Conservation (phyloP, 2,329 filamentous ascomycete genomes). For the Neonectria neomacrospora region DNA sequence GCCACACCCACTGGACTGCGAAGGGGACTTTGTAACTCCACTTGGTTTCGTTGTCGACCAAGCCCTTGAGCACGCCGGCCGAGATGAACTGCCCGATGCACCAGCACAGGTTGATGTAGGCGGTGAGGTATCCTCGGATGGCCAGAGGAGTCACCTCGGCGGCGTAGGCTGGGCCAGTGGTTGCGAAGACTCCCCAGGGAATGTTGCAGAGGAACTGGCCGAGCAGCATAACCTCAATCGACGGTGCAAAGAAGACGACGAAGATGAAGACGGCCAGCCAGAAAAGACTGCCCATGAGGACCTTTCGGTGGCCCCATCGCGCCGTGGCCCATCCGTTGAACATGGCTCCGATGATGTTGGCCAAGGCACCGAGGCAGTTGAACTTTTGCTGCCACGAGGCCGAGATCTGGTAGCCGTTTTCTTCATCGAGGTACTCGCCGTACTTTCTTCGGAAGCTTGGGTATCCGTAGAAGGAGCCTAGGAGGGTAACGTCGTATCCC, state of each 20-base stretch:
- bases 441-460: slow-evolving; percentile 54
- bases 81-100: slow-evolving; percentile 57
- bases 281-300: slow-evolving; percentile 56
- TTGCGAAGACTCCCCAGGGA: slow-evolving; percentile 60
- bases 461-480: slow-evolving; percentile 60
- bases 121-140: slow-evolving; percentile 56
- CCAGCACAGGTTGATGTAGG: slow-evolving; percentile 59
- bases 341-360: slow-evolving; percentile 54
- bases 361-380: slow-evolving; percentile 49
- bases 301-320: slow-evolving; percentile 56
- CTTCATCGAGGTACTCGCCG: slow-evolving; percentile 48
- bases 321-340: slow-evolving; percentile 56
- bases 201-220: slow-evolving; percentile 60
- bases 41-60: slow-evolving; percentile 47
- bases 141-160: slow-evolving; percentile 56
- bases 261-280: slow-evolving; percentile 58
- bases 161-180: slow-evolving; percentile 56
- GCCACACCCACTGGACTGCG: slow-evolving; percentile 55
- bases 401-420: slow-evolving; percentile 58
- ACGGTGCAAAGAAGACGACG: slow-evolving; percentile 60
- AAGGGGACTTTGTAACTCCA: slow-evolving; percentile 56
- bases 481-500: slow-evolving; percentile 60
- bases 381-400: slow-evolving; percentile 64
- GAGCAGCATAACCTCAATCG: slow-evolving; percentile 55
- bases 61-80: slow-evolving; percentile 53